Base-by-base conservation (phyloP, 192 early-diverging fungal species). In the Diversispora epigaea region DNA sequence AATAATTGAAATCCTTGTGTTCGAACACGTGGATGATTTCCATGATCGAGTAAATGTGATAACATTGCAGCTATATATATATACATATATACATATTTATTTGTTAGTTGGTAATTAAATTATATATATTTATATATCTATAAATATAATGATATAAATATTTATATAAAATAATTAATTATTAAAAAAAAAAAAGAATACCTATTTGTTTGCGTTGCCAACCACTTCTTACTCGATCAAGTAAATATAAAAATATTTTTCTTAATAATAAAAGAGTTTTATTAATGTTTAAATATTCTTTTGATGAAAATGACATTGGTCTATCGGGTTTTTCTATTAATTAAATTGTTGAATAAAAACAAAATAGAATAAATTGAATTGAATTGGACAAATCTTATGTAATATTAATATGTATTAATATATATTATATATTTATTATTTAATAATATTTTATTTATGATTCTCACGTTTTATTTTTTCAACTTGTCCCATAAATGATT, bases 381-480 rank as follows among this genome's bases (percentile, higher is more conserved):
- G 25, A 32, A 32, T 32, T 32, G 25, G 25, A 32, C 25, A 32
- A 32, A 32, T 32, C 2, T 32, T 2, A 32, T 32, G 25, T 32
- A 1, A 32, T 32, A 32, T 32, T 32, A 1, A 32, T 32, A 32
- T 32, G 25, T 32, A 32, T 32, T 32, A 32, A 32, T 1, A 32
- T 32, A 32, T 32, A 32, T 32, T 32, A 1, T 32, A 32, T 32
- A 32, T 32, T 32, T 32, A 32, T 32, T 32, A 32, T 32, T 32
- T 2, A 39, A 40, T 63, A n/a, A 54, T 43, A 67, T 21, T 54
- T 19, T n/a, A 21, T 39, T 43, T 39, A 21, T 22, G 43, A 40
- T 41, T 64, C 83, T 76, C 82, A 91, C 90, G 83, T 83, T 88
- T 91, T 15, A 93, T 90, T 70, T 93, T 94, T 45, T 92, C 91